Percentiles rank a stretch among this genome's conserved stretches.
Evolutionary conservation across 2,329 filamentous ascomycete genomes (phyloP).

Genomic region (Coleophoma cylindrospora): DNA sequence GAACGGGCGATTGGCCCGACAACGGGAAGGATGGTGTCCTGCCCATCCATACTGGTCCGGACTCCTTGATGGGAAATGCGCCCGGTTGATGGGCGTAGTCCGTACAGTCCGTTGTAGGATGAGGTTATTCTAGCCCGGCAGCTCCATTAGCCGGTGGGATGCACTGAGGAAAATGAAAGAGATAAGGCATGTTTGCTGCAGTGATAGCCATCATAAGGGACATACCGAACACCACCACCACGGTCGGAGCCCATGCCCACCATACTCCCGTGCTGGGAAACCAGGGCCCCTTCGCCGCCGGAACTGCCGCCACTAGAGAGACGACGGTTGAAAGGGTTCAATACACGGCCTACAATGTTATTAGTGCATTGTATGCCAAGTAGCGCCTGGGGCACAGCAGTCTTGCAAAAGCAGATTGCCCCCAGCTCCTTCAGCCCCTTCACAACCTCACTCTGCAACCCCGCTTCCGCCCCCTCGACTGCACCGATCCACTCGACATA

Average conservation of each 20-base stretch:
- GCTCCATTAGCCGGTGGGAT: background rate
- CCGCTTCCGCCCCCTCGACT: too few species aligned
- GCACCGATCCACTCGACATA: background rate
- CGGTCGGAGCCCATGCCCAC: background rate
- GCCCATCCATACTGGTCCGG: constrained; percentile 34
- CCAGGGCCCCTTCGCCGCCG: background rate
- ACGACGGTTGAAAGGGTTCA: background rate
- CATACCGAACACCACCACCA: background rate
- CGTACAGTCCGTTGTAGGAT: constrained; percentile 1
- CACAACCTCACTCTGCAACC: background rate
- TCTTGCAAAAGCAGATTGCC: background rate
- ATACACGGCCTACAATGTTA: background rate
- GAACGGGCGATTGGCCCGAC: constrained; percentile 56
- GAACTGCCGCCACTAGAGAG: background rate
- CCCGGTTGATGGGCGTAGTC: background rate
- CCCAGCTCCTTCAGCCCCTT: background rate
- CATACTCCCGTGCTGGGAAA: background rate
- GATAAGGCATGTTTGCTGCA: background rate
- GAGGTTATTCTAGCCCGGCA: too few species aligned
- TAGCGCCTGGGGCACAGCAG: background rate
- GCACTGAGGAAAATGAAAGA: background rate
- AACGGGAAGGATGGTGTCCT: constrained; percentile 54
- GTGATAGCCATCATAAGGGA: background rate
- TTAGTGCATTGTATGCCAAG: background rate
- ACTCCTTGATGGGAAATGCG: background rate